Evolutionary conservation across 305 asterid species (phyloP), one percentile per base, ranked within the genome.

Genomic region (Solanum hybrid): DNA sequence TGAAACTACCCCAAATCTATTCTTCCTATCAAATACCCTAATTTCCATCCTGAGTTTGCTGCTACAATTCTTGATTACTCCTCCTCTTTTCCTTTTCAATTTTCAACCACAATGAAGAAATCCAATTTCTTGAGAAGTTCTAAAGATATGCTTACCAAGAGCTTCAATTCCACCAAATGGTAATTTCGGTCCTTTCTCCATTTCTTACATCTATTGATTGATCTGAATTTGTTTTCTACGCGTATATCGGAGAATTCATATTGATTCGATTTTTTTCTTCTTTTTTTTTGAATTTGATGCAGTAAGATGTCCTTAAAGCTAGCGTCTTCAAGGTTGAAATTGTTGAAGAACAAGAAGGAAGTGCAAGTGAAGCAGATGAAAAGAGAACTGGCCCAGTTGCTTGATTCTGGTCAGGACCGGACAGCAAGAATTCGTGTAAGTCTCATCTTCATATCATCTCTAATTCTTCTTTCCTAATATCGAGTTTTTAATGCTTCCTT

Each of bases 131-230:
- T 95, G 80, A 95, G 92, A 90, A 92, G 88, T 51, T 94, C 98
- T 5, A 94, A 94, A 91, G 96, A 93, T 69, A 89, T 95, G 93
- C 93, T 97, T 75, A 92, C 95, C 69, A 92, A 93, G 91, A 94
- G 98, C 95, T 97, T 97, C 93, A 96, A 95, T 89, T 95, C 99
- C 88, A 92, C 96, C 29, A 97, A 97, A 93, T 97, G 98, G 99
- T 97, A 91, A 87, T 71, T 22, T 45, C 13, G 24, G 86, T 2
- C 64, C 66, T 22, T 34, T 34, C 24, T 3, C 17, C 42, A 3
- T 56, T 56, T 56, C 69, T 56, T 56, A 17, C 4, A 56, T 34
- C 45, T 91, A 34, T 32, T 32, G 51, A 15, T 86, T 51, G 56
- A 26, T 89, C 76, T 22, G 56, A 32, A 81, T n/a, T 79, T 73